Base-by-base conservation (phyloP, 371 early-diverging fungal genomes). In the Circinella minor region DNA sequence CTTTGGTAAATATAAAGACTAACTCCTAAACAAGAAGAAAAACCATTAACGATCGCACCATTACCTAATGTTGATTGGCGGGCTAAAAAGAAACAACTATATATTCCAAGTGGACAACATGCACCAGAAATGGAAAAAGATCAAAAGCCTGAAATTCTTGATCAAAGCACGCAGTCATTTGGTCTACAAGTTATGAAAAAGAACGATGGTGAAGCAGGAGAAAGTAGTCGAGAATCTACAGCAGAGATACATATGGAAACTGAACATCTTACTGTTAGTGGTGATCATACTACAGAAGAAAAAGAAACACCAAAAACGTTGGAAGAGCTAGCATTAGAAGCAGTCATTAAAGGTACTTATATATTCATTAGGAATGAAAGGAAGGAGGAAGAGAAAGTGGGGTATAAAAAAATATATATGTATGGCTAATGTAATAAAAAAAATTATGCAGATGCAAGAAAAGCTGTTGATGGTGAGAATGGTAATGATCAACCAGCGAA, bases 291-390 rank as follows among this genome's bases (percentile, higher is more conserved):
- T 20, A 46, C 51, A 17, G 71, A 61, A 36, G 73, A 80, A 51
- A 78, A 74, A 54, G 39, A 39, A 18, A 51, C 20, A 57, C 57
- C 68, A 9, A 55, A 86, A 67, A 84, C 87, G 1, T 55, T 88
- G 43, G 90, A 92, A 54, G 83, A 89, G 67, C 68, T 78, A 36
- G 92, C 92, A 1, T 65, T 84, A 13, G 84, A 84, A 27, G 90
- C 84, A 46, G 75, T 92, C 51, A 69, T 89, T 8, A 88, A 75
- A 86, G 82, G 74, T 71, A 69, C 65, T 18, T 15, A 3, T 60
- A 43, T 43, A 43, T 43, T 43, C 43, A 27, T 2, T 27, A 2
- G 27, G 1, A 70, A 55, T 51, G 17, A 34, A 15, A 11, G 9
- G 8, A 47, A 36, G 43, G 36, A 9, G 7, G 34, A 17, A 43